Conservation (phyloP, 441 rosid genomes). For the Gossypium laxum region DNA sequence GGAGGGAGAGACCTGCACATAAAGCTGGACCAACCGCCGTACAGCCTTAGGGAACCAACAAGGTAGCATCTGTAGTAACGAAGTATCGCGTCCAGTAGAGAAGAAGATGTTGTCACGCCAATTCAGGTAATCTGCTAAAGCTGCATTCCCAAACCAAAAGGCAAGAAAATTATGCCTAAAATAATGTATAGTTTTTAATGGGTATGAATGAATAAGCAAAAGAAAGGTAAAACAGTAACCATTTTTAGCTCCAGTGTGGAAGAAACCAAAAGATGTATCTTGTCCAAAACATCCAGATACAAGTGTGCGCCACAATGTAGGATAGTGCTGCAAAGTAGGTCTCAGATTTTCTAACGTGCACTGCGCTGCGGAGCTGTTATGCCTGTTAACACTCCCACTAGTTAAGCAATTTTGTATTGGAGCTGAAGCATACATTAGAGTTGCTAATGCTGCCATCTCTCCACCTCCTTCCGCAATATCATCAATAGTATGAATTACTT, state of each 20-base stretch:
- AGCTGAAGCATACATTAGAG: constrained; percentile 70
- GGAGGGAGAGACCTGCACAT: constrained; percentile 60
- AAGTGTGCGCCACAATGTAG: constrained; percentile 77
- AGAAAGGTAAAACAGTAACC: constrained; percentile 40
- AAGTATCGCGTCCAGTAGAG: constrained; percentile 82
- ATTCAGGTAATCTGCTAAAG: constrained; percentile 64
- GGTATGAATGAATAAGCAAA: constrained; percentile 16
- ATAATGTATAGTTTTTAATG: neutral
- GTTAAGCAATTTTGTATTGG: constrained; percentile 70
- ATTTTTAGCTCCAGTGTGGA: constrained; percentile 44
- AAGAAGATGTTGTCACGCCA: constrained; percentile 93
- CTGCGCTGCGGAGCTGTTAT: constrained; percentile 65
- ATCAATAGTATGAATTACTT: constrained; percentile 71
- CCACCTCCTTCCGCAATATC: constrained; percentile 97
- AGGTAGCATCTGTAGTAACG: constrained; percentile 92
- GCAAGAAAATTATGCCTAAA: constrained; percentile 17
- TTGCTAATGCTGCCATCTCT: constrained; percentile 96
- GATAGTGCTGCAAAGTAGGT: constrained; percentile 68
- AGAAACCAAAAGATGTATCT: constrained; percentile 48
- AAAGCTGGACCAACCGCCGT: constrained; percentile 84
- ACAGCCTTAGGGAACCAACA: constrained; percentile 94
- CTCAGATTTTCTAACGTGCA: constrained; percentile 89
- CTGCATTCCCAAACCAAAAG: constrained; percentile 37
- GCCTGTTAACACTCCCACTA: constrained; percentile 74
- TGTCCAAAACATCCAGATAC: constrained; percentile 67